Evolutionary conservation across 345 rosid species (phyloP), one percentile per base, ranked within the genome.

Genomic region (Pistacia vera): DNA sequence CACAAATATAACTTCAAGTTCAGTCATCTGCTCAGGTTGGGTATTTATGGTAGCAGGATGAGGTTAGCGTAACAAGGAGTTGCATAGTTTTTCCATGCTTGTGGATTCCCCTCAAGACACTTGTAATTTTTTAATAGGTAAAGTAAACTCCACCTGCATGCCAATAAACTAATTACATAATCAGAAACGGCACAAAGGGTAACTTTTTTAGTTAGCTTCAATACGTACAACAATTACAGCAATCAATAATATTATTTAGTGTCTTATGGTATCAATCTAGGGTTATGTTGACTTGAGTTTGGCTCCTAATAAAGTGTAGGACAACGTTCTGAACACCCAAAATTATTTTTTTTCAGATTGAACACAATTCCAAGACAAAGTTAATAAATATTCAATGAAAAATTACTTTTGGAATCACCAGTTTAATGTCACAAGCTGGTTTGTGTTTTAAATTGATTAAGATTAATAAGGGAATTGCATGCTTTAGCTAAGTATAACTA

Each of bases 1-100:
- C 41, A 5, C 41, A 3, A 36, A 36, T 36, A 36, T 36, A 36
- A 36, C 41, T 41, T 41, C 4, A 60, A 56, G n/a, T 52, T 11
- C 54, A 36, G 25, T 22, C 65, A 57, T 14, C 52, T 71, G 65
- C 74, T 38, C 20, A 60, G 17, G 75, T 44, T 28, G 18, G 75
- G 68, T 72, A 72, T 72, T 72, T 72, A 72, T 60, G 57, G 44
- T 44, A 28, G 56, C 4, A 28, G 25, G 20, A 17, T 41, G 12
- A 49, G 8, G 44, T 46, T 72, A 61, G 10, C 28, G 25, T 72
- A 56, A 22, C 55, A 38, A 71, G 55, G 5, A 38, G 66, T 58
- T 16, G 41, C 33, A 59, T 17, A 41, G 8, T 16, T 44, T 71
- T 59, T 44, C 8, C 0, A 5, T 35, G 55, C 44, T 59, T n/a